Conservation (phyloP, 2,329 filamentous ascomycete species). For the Ophiostoma himal-ulmi region DNA sequence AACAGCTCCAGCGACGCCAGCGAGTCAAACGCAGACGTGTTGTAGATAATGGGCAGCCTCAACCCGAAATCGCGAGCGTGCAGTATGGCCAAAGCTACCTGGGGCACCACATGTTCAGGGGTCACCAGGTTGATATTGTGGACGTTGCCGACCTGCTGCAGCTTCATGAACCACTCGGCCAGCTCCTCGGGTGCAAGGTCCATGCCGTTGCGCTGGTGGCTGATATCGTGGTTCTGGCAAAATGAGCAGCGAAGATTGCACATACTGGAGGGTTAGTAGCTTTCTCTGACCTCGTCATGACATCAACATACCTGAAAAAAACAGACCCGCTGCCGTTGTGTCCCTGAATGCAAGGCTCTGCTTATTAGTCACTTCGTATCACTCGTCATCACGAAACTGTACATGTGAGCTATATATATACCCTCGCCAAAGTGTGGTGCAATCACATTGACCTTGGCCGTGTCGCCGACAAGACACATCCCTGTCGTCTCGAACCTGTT, state of each 20-base stretch:
- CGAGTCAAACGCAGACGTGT: conserved; percentile 76
- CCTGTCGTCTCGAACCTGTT: conserved; percentile 77
- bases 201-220: conserved; percentile 74
- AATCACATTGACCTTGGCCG: conserved; percentile 74
- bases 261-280: conserved; percentile 26
- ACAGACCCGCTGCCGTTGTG: conserved; percentile 74
- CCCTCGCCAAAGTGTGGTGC: conserved; percentile 79
- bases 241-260: conserved; percentile 69
- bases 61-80: conserved; percentile 65
- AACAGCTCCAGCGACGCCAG: conserved; percentile 64
- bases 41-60: conserved; percentile 71
- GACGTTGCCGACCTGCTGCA: conserved; percentile 72
- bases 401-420: conserved; percentile 27
- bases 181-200: conserved; percentile 73
- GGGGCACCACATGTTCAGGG: conserved; percentile 79
- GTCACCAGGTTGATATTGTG: conserved; percentile 89
- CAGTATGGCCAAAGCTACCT: conserved; percentile 71
- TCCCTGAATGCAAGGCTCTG: conserved; percentile 75
- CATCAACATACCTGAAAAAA: conserved; percentile 64
- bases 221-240: conserved; percentile 79
- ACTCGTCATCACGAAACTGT: not conserved
- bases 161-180: conserved; percentile 72
- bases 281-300: not conserved
- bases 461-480: conserved; percentile 69
- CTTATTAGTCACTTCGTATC: not conserved